Evolutionary conservation across 1,284 basidiomycete species (phyloP).

Genomic region (Apiotrichum gracile): DNA sequence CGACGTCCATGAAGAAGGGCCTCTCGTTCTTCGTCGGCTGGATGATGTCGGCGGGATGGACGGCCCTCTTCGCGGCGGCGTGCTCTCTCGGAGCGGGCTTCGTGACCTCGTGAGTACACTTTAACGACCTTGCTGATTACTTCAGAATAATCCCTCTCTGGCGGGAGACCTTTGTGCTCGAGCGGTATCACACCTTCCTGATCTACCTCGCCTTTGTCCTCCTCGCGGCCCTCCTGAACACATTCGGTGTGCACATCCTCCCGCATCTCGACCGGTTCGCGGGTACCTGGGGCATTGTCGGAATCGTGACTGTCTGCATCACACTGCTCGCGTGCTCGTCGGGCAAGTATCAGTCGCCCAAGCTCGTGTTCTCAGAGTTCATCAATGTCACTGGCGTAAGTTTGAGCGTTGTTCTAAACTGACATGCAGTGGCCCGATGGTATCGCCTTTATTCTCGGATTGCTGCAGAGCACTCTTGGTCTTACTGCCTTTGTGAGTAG

Average conservation of each 20-base stretch:
- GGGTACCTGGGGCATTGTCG: conserved; percentile 29
- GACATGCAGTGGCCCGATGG: conserved; percentile 11
- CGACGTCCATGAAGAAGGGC: background rate
- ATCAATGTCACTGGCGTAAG: conserved; percentile 18
- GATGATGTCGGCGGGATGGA: conserved; percentile 38
- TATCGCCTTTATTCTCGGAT: conserved; percentile 43
- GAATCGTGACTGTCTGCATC: conserved; percentile 38
- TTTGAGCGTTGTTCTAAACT: background rate
- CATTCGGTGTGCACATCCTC: conserved; percentile 10
- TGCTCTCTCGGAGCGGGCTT: conserved; percentile 25
- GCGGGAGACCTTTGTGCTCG: background rate
- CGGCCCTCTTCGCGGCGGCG: conserved; percentile 40
- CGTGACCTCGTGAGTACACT: conserved; percentile 22
- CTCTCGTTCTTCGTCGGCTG: conserved; percentile 15
- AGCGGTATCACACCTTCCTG: conserved; percentile 13
- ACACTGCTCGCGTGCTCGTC: conserved; percentile 26
- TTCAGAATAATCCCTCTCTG: conserved; percentile 16
- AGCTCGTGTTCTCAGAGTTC: conserved; percentile 42
- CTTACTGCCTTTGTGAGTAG: conserved; percentile 9
- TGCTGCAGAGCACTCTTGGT: conserved; percentile 33
- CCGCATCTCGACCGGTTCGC: conserved; percentile 22
- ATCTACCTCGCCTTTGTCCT: conserved; percentile 7
- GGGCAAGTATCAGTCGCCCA: conserved; percentile 33
- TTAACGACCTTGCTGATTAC: conserved; percentile 17
- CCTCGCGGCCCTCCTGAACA: conserved; percentile 9